phyloP scores from a whole-genome alignment of 805 yeast species.

The Yarrowia sp. region DNA sequence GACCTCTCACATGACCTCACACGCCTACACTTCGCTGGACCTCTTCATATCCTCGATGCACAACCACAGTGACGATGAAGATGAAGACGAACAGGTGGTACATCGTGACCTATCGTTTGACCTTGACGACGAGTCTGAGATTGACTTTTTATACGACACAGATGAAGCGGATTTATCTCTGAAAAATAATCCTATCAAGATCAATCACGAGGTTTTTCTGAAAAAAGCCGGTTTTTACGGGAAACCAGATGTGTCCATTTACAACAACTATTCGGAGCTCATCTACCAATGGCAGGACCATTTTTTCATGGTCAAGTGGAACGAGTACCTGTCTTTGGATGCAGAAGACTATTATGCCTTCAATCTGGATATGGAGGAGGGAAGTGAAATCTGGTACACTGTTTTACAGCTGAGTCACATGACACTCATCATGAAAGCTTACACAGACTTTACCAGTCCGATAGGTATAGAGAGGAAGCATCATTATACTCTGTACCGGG shows the following conservation, averaged over 20 bases:
- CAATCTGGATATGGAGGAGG: not conserved
- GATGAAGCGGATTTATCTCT: not conserved
- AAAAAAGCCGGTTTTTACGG: not conserved
- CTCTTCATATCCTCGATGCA: not conserved
- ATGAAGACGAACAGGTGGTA: not conserved
- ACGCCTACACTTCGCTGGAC: not conserved
- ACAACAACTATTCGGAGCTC: conserved; percentile 15
- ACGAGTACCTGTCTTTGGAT: not conserved
- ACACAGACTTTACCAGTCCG: conserved; percentile 11
- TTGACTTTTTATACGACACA: conserved; percentile 4
- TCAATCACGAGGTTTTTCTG: not conserved
- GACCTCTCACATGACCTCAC: not conserved
- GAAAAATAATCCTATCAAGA: not conserved
- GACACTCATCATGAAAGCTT: conserved; percentile 14
- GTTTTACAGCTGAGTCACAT: not conserved
- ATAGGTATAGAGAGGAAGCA: conserved; percentile 10
- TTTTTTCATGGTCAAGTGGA: conserved; percentile 2
- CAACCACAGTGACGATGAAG: not conserved
- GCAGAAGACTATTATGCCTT: not conserved
- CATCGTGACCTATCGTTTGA: not conserved
- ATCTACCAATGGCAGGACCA: conserved; percentile 14
- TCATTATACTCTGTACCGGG: not conserved
- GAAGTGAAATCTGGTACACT: conserved; percentile 5
- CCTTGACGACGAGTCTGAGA: not conserved
- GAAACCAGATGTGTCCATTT: not conserved